These are phyloP conservation scores for Eucalyptus curtisii DNA, from an alignment of 345 rosid species.

Conservation along the genomic window DNA sequence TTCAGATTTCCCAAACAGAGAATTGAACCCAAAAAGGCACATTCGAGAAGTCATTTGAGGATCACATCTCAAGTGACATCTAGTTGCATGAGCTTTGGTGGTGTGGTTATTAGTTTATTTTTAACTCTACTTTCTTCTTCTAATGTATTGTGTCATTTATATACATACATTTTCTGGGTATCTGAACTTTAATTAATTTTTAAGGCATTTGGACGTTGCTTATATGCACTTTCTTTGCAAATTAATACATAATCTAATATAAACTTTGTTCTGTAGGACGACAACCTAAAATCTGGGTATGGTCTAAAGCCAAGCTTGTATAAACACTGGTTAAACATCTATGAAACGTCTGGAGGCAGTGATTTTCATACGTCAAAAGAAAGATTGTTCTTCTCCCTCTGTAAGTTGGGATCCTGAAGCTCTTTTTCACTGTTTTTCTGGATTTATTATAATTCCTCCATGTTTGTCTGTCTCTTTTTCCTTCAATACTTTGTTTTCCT, in stretches of 20 bases:
- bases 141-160: neutral
- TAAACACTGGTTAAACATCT: conserved; percentile 65
- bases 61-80: neutral
- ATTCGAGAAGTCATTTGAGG: neutral
- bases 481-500: neutral
- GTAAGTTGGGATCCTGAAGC: conserved; percentile 28
- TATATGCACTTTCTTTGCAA: neutral
- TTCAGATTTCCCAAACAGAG: neutral
- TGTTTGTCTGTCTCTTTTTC: neutral
- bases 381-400: conserved; percentile 60
- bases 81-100: neutral
- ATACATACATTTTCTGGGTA: neutral
- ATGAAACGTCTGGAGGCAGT: conserved; percentile 42
- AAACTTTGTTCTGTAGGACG: conserved; percentile 27
- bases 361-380: conserved; percentile 59
- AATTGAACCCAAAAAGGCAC: neutral
- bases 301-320: conserved; percentile 63
- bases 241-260: neutral
- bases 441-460: neutral
- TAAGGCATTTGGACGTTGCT: neutral
- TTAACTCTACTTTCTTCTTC: neutral
- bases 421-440: neutral
- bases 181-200: neutral
- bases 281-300: conserved; percentile 13
- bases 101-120: neutral